Evolutionary conservation across 164 flowering plant species (phyloP).

Genomic region (Brasenia schreberi): DNA sequence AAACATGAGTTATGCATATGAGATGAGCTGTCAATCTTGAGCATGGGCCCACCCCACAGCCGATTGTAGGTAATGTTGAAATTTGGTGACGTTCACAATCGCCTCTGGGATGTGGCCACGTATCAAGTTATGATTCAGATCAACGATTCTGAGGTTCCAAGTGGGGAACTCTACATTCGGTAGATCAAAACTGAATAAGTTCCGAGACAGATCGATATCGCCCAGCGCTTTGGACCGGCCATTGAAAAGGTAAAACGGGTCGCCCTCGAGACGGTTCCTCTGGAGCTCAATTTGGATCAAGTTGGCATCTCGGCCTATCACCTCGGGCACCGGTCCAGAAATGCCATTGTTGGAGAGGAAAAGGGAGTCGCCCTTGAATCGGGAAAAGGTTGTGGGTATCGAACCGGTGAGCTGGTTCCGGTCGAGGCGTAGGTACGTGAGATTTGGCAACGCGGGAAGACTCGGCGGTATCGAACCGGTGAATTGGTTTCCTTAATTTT

Average conservation of each 20-base stretch:
- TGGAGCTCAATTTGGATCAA: slow-evolving; percentile 29
- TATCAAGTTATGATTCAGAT: background rate
- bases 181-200: background rate
- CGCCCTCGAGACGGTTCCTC: slow-evolving; percentile 29
- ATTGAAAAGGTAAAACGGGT: slow-evolving; percentile 30
- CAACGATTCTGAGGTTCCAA: background rate
- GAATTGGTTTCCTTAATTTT: too few relatives aligned
- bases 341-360: slow-evolving; percentile 54
- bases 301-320: slow-evolving; percentile 20
- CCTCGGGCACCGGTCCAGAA: slow-evolving; percentile 39
- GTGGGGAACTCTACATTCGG: background rate
- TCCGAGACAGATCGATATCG: slow-evolving; percentile 19
- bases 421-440: slow-evolving; percentile 29
- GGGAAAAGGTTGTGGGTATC: slow-evolving; percentile 45
- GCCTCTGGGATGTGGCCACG: background rate
- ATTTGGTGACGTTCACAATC: background rate
- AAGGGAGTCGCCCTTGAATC: slow-evolving; percentile 14
- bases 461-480: slow-evolving; percentile 49
- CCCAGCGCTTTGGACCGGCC: slow-evolving; percentile 22
- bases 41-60: background rate
- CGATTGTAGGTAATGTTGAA: background rate
- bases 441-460: slow-evolving; percentile 24
- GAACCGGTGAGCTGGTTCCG: slow-evolving; percentile 49
- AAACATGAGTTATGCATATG: background rate
- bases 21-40: background rate